Percentiles rank a stretch among this genome's conserved stretches.
These are phyloP conservation scores for Russula virescens DNA, from an alignment of 768 basidiomycete genomes.

Conservation along the genomic window DNA sequence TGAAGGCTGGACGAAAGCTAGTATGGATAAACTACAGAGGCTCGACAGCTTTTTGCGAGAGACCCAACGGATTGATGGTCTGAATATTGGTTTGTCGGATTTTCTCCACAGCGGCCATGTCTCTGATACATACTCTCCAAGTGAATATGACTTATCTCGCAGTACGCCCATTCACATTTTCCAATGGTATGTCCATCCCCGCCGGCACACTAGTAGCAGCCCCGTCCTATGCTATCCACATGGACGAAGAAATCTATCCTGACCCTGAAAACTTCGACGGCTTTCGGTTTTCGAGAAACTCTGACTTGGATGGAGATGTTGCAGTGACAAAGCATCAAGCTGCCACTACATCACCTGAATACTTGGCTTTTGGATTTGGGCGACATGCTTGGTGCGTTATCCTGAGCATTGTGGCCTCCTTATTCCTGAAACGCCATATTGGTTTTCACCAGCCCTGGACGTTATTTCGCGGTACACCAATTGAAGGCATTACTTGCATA, in stretches of 20 bases:
- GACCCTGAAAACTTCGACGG: background rate
- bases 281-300: background rate
- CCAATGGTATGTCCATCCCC: background rate
- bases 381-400: background rate
- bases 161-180: background rate
- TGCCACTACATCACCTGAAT: background rate
- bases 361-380: background rate
- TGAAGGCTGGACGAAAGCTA: background rate
- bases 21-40: background rate
- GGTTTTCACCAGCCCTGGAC: background rate
- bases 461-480: background rate
- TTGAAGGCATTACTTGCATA: background rate
- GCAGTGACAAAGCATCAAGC: background rate
- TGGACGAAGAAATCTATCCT: background rate
- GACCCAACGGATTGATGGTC: background rate
- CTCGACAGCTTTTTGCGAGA: background rate
- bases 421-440: too few species aligned
- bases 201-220: background rate
- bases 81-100: background rate
- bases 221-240: background rate
- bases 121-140: background rate
- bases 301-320: background rate
- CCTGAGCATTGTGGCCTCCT: too few species aligned
- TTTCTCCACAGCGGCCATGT: background rate
- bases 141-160: background rate